Base-by-base conservation (phyloP, 2,329 filamentous ascomycete genomes). In the Furcasterigmium sp. region DNA sequence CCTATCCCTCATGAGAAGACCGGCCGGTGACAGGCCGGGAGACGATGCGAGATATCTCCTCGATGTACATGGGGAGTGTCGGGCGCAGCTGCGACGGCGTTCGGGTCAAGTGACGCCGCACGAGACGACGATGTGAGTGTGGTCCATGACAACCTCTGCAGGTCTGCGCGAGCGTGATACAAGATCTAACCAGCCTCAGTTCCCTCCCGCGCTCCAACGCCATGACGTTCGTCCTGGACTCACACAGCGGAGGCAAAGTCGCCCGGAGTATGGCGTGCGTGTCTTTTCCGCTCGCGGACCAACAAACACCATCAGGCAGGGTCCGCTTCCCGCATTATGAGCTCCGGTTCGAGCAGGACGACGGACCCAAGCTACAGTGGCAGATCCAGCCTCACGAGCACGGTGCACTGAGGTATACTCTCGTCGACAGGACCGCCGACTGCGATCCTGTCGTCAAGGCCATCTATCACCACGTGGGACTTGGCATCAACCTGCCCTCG, bases 391-490 rank as follows among this genome's bases (percentile, higher is more conserved):
- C 47, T 3, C 37, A 3, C 2, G 45, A 47, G 32, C 42, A 45
- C 11, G 47, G 47, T 0, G n/a, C 45, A 4, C n/a, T 49, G 6
- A 39, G 47, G 10, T 49, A 49, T 28, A 49, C 47, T 1, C 45
- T 49, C 14, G 42, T 47, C 10, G 45, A 47, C 26, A 29, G n/a
- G 1, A 5, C 13, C 11, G 29, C 14, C 13, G 14, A 25, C 14
- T 37, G 9, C 3, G 29, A 42, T 17, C 41, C 44, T 0, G 25
- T 34, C 5, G 21, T 51, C n/a, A 37, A 44, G 10, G 50, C 46
- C 15, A 39, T 52, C 17, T 52, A 52, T n/a, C 48, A 52, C 29
- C 50, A 52, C 28, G 35, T 42, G 2, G 50, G 50, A 2, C 39
- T 50, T 21, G 38, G 40, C 2, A 35, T 47, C 23, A 14, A 13